Conservation (phyloP, 768 basidiomycete genomes). For the Mycena venus region DNA sequence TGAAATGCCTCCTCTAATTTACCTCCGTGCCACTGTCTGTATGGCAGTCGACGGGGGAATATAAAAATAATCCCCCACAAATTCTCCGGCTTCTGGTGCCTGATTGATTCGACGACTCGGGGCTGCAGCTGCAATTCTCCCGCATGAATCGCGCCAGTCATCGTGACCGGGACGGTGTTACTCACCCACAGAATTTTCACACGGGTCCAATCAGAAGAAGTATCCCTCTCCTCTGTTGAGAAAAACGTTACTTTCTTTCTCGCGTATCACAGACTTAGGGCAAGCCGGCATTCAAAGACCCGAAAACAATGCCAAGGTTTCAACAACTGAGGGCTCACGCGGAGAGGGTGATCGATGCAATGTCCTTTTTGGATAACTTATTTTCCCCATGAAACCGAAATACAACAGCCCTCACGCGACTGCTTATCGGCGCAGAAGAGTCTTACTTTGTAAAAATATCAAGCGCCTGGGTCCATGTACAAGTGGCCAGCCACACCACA, state of each 20-base stretch:
- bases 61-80: constrained; percentile 15
- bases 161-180: not conserved
- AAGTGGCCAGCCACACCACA: not conserved
- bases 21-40: not conserved
- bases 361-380: not conserved
- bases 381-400: not conserved
- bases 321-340: not conserved
- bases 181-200: not conserved
- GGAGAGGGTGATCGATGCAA: not conserved
- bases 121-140: not conserved
- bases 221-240: not conserved
- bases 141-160: not conserved
- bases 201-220: not conserved
- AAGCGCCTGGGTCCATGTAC: not conserved
- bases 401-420: constrained; percentile 7
- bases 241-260: not conserved
- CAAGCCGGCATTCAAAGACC: not conserved
- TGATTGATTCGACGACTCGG: not conserved
- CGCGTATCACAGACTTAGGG: not conserved
- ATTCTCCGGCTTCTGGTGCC: constrained; percentile 14
- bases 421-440: constrained; percentile 14
- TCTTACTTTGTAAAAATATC: not conserved
- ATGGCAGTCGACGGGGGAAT: not conserved
- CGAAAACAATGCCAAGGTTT: not conserved
- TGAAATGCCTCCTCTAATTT: not conserved